Conservation (phyloP, 768 basidiomycete species). For the Lactifluus subvellereus region DNA sequence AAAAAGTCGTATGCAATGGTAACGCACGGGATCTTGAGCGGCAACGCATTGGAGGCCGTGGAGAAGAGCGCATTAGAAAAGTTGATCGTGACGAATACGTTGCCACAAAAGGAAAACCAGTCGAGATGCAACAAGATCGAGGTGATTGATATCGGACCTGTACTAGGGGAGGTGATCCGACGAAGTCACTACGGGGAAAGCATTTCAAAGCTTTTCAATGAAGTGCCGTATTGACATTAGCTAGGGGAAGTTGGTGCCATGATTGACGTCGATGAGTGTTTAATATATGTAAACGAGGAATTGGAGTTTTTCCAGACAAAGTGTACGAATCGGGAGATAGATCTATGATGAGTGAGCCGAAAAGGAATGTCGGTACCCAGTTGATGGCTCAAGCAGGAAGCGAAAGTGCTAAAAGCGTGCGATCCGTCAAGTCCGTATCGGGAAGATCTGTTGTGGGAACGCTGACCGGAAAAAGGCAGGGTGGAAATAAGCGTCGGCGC, state of each 20-base stretch:
- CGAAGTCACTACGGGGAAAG: slow-evolving; percentile 97
- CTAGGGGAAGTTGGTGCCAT: background rate
- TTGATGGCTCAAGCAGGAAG: background rate
- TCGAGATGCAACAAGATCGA: slow-evolving; percentile 72
- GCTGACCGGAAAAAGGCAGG: background rate
- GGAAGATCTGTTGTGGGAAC: slow-evolving; percentile 19
- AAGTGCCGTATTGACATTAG: slow-evolving; percentile 69
- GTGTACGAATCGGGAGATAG: slow-evolving; percentile 2
- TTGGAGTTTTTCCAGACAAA: background rate
- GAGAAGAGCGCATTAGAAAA: slow-evolving; percentile 76
- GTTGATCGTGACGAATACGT: slow-evolving; percentile 96
- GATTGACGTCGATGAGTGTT: background rate
- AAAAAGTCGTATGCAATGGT: slow-evolving; percentile 84
- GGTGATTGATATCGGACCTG: slow-evolving; percentile 90
- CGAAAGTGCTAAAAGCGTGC: slow-evolving; percentile 9
- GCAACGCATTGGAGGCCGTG: slow-evolving; percentile 74
- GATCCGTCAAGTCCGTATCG: slow-evolving; percentile 16
- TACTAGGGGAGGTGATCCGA: slow-evolving; percentile 93
- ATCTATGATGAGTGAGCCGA: background rate
- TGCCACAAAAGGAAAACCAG: slow-evolving; percentile 81
- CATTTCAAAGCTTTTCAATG: slow-evolving; percentile 82
- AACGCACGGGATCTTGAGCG: slow-evolving; percentile 93
- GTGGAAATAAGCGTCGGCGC: slow-evolving; percentile 20
- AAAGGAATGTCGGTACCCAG: background rate
- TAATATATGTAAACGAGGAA: background rate